Conservation (phyloP, 164 flowering plant genomes). For the Sextonia rubra region DNA sequence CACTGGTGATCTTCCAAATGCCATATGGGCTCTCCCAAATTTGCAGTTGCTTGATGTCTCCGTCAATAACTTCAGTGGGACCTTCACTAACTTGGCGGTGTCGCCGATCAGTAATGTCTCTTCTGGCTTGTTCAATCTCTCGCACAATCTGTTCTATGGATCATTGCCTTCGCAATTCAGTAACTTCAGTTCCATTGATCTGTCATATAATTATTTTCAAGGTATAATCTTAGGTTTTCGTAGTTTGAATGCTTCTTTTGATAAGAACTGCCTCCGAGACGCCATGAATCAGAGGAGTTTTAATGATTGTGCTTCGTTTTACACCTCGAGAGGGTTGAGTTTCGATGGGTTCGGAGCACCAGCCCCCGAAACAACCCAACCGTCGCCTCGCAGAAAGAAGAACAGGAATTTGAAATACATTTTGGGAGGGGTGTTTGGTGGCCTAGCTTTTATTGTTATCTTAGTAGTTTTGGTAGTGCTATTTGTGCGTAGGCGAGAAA, state of each 20-base stretch:
- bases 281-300: slow-evolving; percentile 49
- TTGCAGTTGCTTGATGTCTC: slow-evolving; percentile 56
- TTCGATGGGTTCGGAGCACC: slow-evolving; percentile 64
- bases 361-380: slow-evolving; percentile 31
- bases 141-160: slow-evolving; percentile 67
- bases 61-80: slow-evolving; percentile 55
- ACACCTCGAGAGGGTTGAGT: slow-evolving; percentile 40
- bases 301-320: slow-evolving; percentile 54
- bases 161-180: slow-evolving; percentile 24
- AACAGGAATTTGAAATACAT: slow-evolving; percentile 34
- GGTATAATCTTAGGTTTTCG: slow-evolving; percentile 44
- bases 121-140: slow-evolving; percentile 40
- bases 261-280: slow-evolving; percentile 62
- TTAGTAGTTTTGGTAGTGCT: slow-evolving; percentile 32
- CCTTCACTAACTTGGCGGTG: slow-evolving; percentile 23
- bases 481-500: slow-evolving; percentile 31
- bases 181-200: slow-evolving; percentile 36
- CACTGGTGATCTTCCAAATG: slow-evolving; percentile 40
- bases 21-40: slow-evolving; percentile 37
- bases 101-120: slow-evolving; percentile 5
- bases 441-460: slow-evolving; percentile 49
- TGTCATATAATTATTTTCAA: slow-evolving; percentile 63
- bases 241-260: slow-evolving; percentile 35
- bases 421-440: slow-evolving; percentile 67
- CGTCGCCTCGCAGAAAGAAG: slow-evolving; percentile 27